These are phyloP conservation scores for Clavariopsis aquatica DNA, from an alignment of 495 filamentous ascomycete species.

Conservation along the genomic window DNA sequence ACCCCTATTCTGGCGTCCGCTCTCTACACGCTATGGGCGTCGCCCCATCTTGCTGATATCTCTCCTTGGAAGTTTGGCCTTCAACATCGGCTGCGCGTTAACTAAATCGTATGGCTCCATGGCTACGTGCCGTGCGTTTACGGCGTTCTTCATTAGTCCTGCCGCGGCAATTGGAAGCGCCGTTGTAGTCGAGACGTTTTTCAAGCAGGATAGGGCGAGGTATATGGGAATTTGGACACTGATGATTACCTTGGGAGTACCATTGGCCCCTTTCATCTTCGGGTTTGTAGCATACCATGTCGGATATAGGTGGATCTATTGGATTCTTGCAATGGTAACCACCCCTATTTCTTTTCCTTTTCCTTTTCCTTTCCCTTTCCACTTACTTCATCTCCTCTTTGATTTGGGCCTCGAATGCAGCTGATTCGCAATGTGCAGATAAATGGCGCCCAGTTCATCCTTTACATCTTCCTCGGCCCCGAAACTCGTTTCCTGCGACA, in stretches of 20 bases:
- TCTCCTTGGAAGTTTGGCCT: constrained; percentile 48
- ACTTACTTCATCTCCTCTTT: background rate
- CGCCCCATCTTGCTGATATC: constrained; percentile 57
- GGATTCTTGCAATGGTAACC: constrained; percentile 48
- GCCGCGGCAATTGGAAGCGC: constrained; percentile 57
- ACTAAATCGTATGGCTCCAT: constrained; percentile 48
- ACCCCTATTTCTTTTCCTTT: background rate
- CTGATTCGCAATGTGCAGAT: constrained; percentile 44
- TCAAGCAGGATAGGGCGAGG: constrained; percentile 37
- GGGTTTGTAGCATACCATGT: constrained; percentile 40
- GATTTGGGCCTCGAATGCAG: constrained; percentile 26
- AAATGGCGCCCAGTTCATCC: constrained; percentile 56
- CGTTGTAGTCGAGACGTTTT: constrained; percentile 46
- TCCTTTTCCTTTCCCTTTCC: too few species aligned
- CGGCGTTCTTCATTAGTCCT: constrained; percentile 57
- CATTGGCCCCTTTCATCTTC: constrained; percentile 40
- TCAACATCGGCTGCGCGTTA: constrained; percentile 52
- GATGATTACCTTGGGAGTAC: constrained; percentile 54
- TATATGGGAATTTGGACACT: constrained; percentile 60
- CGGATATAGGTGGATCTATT: constrained; percentile 41
- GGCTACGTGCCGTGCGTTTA: constrained; percentile 52
- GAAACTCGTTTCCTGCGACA: constrained; percentile 54
- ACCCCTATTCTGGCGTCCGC: constrained; percentile 57
- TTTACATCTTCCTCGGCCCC: constrained; percentile 58
- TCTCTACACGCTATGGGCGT: constrained; percentile 60